phyloP scores from a whole-genome alignment of 2,329 filamentous ascomycete species.

The Cordyceps militaris region DNA sequence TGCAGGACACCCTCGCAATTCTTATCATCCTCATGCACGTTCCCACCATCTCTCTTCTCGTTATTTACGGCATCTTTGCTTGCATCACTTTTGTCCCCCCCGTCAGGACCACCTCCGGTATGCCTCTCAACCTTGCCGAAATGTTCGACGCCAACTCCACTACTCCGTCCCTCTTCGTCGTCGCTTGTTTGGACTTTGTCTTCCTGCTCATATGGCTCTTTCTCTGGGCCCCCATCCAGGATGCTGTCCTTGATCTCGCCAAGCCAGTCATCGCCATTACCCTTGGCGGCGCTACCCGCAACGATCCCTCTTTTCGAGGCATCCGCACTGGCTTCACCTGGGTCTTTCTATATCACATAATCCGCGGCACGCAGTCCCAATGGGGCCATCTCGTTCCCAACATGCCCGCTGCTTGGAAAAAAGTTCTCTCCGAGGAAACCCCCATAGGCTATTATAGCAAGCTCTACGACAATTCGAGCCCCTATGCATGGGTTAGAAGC shows the following conservation, averaged over 20 bases:
- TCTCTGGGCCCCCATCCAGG: slow-evolving; percentile 79
- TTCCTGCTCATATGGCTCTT: slow-evolving; percentile 82
- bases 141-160: slow-evolving; percentile 84
- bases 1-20: slow-evolving; percentile 93
- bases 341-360: slow-evolving; percentile 50
- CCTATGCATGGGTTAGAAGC: slow-evolving; percentile 61
- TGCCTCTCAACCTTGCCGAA: slow-evolving; percentile 79
- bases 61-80: slow-evolving; percentile 88
- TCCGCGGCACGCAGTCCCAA: slow-evolving; percentile 42
- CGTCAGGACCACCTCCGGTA: slow-evolving; percentile 66
- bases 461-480: slow-evolving; percentile 50
- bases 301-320: slow-evolving; percentile 62
- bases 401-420: slow-evolving; percentile 37
- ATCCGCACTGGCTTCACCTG: slow-evolving; percentile 65
- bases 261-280: slow-evolving; percentile 92
- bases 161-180: slow-evolving; percentile 77
- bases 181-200: slow-evolving; percentile 75
- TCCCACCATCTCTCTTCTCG: slow-evolving; percentile 77
- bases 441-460: slow-evolving; percentile 36
- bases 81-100: slow-evolving; percentile 88
- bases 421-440: slow-evolving; percentile 24
- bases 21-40: slow-evolving; percentile 92
- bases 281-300: slow-evolving; percentile 67
- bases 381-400: slow-evolving; percentile 40
- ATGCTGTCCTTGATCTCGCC: slow-evolving; percentile 80